Evolutionary conservation across 164 flowering plant species (phyloP), one percentile per base, ranked within the genome.

Genomic region (Magnolia changhungtana): DNA sequence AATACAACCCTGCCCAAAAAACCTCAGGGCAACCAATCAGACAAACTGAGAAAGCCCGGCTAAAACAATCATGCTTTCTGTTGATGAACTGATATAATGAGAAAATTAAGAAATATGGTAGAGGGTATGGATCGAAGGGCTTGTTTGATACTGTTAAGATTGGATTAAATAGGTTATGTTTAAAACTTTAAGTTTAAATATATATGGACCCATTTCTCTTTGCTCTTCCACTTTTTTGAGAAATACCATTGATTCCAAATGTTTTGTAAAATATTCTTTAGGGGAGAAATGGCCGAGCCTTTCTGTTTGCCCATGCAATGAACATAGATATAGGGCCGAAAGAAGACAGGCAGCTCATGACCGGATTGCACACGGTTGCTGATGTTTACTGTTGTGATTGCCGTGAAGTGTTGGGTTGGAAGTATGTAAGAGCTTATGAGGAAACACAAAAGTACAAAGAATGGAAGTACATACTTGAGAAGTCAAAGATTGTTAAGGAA

Each of bases 381-480:
- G 92, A 89, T 80, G 81, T 89, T 55, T 78, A 65, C 69, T 89
- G 90, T 71, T 16, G 49, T 19, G 89, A 88, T 58, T 89, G 92
- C 77, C 80, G 79, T 13, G 85, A 85, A 79, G 86, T 87, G 63
- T 81, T 89, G 82, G 90, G 90, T 31, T 89, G 90, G 92, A 89
- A 87, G 70, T 89, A 89, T 80, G 87, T 81, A 76, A 80, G 83
- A 21, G 90, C 89, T 73, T 88, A 85, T 49, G 89, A 88, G 73
- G 84, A 80, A 78, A 50, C 85, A n/a, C 92, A 88, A 80, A 89
- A 87, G 81, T 89, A 89, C 81, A 88, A 89, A 78, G 89, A 88
- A 86, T 89, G 90, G 76, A 89, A 87, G 69, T 85, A 84, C 78
- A 84, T 89, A 73, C 84, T 89, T 58, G 92, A 87, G 79, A 88